phyloP scores from a whole-genome alignment of 768 basidiomycete genomes.

The Amanita phalloides region DNA sequence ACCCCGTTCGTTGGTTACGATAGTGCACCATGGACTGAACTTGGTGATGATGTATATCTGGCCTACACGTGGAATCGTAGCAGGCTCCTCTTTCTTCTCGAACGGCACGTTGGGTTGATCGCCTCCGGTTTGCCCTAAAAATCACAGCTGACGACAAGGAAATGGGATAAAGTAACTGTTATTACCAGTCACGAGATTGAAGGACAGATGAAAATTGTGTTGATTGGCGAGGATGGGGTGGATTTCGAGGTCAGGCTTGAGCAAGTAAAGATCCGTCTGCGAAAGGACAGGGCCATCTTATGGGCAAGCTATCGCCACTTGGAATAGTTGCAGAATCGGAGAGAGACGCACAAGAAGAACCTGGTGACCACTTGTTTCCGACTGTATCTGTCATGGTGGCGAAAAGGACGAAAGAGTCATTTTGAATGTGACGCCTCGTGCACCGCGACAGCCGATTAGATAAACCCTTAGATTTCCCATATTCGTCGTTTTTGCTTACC shows the following conservation, averaged over 20 bases:
- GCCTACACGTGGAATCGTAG: slow-evolving; percentile 55
- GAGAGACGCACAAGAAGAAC: slow-evolving; percentile 5
- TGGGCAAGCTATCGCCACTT: not conserved
- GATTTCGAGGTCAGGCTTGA: slow-evolving; percentile 57
- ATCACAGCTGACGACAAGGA: not conserved
- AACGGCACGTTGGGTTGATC: slow-evolving; percentile 49
- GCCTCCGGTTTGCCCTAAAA: slow-evolving; percentile 47
- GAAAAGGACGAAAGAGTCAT: not conserved
- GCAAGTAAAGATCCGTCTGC: slow-evolving; percentile 65
- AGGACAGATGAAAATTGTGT: slow-evolving; percentile 49
- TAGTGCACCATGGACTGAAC: slow-evolving; percentile 71
- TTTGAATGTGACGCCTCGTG: not conserved
- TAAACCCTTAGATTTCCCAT: slow-evolving; percentile 7
- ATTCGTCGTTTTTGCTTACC: not conserved
- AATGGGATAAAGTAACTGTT: not conserved
- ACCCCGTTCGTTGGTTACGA: slow-evolving; percentile 57
- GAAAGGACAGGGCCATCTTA: slow-evolving; percentile 5
- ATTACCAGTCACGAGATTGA: slow-evolving; percentile 61
- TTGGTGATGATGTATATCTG: slow-evolving; percentile 49
- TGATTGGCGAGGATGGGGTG: slow-evolving; percentile 60
- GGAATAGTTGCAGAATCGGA: not conserved
- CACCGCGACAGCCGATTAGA: slow-evolving; percentile 9
- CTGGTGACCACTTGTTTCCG: slow-evolving; percentile 5
- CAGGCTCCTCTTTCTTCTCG: slow-evolving; percentile 47
- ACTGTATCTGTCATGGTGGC: not conserved